Evolutionary conservation across 352 stramenopile genomes (phyloP), one percentile per base, ranked within the genome.

Genomic region (Globisporangium lucens): DNA sequence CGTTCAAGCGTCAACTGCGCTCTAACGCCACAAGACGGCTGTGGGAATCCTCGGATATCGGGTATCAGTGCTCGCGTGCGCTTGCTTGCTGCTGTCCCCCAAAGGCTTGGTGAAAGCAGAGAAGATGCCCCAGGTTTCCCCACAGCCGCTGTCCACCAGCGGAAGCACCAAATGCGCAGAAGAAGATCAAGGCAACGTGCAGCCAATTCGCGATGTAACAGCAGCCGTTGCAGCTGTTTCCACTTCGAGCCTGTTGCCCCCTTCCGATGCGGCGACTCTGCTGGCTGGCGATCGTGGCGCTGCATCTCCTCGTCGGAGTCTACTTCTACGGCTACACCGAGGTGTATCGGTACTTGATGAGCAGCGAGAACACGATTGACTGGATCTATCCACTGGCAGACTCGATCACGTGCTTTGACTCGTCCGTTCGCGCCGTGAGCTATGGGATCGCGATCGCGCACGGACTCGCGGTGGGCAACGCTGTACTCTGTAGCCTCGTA

Each of bases 271-370:
- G 4, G 15, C 20, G 15, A 7, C 41, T 49, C 15, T 65, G 65
- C 10, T 70, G 65, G 65, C 2, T 53, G 9, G 35, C 46, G 0
- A 27, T 70, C 22, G 47, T 70, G 20, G 1, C n/a, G 1, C 22
- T 56, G 33, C 65, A 65, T 38, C 0, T 24, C 0, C 35, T 64
- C 27, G 49, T 56, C 3, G 47, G 24, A 24, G 22, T 65, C 57
- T 70, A 49, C 38, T 70, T 65, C 47, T 65, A 61, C 57, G 36
- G 57, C 47, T 64, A 65, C 51, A 59, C 65, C 5, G 36, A 15
- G 20, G 47, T 61, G 56, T 70, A 65, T 24, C 20, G n/a, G 6
- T 15, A 43, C 38, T 68, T 22, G 33, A 24, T 12, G 41, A 49
- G 15, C 17, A n/a, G 41, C 41, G 41, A 49, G 12, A 49, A 49